A percentile compares a stretch with the other conserved stretches of the same genome.
These are phyloP conservation scores for Pouteria campechiana DNA, from an alignment of 179 eudicot species.

Conservation along the genomic window DNA sequence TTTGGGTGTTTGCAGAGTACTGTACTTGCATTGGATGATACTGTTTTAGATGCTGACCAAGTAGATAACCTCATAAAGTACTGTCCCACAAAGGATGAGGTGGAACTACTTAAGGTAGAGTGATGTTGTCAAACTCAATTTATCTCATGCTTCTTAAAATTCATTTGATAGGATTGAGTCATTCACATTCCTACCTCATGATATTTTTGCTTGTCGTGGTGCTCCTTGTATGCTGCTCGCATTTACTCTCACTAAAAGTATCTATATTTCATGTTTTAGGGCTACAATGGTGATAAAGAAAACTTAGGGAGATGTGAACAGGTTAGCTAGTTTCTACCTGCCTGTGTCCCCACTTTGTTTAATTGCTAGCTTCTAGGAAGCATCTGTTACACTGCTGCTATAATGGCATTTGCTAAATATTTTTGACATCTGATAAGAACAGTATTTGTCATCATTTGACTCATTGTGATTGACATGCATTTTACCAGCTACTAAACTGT, in stretches of 20 bases:
- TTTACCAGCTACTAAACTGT: no score
- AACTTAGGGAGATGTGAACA: constrained; percentile 84
- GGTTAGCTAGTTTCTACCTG: constrained; percentile 27
- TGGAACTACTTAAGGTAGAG: constrained; percentile 63
- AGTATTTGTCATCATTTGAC: no score
- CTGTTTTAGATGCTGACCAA: constrained; percentile 68
- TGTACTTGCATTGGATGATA: constrained; percentile 75
- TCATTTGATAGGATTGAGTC: neutral
- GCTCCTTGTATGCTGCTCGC: neutral
- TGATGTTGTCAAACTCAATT: neutral
- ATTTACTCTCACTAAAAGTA: neutral
- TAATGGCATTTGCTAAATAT: no score
- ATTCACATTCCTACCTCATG: neutral
- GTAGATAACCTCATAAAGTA: constrained; percentile 88
- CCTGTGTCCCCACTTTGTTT: no score
- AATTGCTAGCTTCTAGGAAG: no score
- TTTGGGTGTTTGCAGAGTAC: constrained; percentile 35
- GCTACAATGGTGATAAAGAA: constrained; percentile 75
- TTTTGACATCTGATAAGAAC: no score
- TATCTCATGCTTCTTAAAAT: neutral
- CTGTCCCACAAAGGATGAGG: constrained; percentile 92
- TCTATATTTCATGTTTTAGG: constrained; percentile 26
- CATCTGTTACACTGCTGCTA: no score
- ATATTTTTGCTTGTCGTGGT: neutral
- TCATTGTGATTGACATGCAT: no score